Conservation (phyloP, 2,329 filamentous ascomycete genomes). For the Fusarium hainanense region DNA sequence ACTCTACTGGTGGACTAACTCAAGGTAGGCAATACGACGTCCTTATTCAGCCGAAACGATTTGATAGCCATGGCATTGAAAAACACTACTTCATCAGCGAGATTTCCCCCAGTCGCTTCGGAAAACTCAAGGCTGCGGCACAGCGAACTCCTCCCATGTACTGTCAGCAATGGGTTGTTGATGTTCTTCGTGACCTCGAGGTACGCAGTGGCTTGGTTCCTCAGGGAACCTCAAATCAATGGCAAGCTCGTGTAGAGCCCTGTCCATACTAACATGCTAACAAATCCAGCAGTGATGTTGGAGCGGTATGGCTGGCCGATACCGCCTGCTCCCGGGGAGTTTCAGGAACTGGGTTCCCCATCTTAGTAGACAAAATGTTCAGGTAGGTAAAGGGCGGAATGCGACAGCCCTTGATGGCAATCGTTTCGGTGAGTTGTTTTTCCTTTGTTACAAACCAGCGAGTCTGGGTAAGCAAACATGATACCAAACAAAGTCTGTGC, state of each 20-base stretch:
- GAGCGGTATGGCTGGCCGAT: neutral
- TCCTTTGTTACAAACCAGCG: neutral
- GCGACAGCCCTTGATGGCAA: neutral
- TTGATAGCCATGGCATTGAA: neutral
- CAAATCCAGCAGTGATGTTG: neutral
- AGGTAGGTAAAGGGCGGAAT: neutral
- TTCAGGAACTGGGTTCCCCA: neutral
- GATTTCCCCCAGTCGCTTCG: neutral
- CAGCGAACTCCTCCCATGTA: neutral
- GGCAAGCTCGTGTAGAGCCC: neutral
- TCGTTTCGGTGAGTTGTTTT: neutral
- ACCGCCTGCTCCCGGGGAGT: no score
- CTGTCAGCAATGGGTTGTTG: slow-evolving; percentile 4
- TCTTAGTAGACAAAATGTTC: neutral
- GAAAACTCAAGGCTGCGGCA: neutral
- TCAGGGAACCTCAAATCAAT: neutral
- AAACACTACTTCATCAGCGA: neutral
- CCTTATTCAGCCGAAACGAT: neutral
- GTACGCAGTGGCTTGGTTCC: neutral
- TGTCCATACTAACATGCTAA: neutral
- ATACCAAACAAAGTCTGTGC: neutral
- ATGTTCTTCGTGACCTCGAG: neutral
- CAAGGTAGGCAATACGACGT: neutral
- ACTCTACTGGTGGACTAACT: neutral
- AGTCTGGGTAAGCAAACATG: neutral